Evolutionary conservation across 2,329 filamentous ascomycete species (phyloP).

Genomic region (Biscogniauxia marginata): DNA sequence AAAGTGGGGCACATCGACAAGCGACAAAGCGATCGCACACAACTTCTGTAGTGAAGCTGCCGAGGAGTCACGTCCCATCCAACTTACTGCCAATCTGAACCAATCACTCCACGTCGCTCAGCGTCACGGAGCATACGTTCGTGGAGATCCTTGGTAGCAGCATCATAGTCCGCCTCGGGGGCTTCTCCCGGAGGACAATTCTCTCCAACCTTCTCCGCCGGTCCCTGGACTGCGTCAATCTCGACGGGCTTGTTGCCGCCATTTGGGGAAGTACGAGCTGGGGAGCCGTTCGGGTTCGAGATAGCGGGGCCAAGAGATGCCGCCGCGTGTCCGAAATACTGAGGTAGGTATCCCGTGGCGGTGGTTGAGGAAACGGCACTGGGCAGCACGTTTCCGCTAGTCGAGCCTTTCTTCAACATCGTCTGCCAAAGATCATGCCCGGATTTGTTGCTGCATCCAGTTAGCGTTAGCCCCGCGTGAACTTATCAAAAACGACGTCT

Average conservation of each 20-base stretch:
- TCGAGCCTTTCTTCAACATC: conserved; percentile 51
- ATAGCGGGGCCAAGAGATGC: conserved; percentile 48
- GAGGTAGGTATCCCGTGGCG: conserved; percentile 53
- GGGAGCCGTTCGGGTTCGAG: conserved; percentile 37
- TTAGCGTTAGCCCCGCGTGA: conserved; percentile 4
- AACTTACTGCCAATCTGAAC: conserved; percentile 30
- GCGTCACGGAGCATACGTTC: conserved; percentile 33
- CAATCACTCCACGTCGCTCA: conserved; percentile 31
- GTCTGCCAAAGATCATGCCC: conserved; percentile 48
- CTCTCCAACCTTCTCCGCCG: conserved; percentile 41
- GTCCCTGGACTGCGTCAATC: conserved; percentile 17
- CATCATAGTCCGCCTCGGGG: conserved; percentile 31
- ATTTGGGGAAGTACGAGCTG: conserved; percentile 28
- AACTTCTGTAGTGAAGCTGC: not conserved
- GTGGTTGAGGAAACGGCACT: conserved; percentile 53
- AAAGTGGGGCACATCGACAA: conserved; percentile 5
- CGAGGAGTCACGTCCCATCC: not conserved
- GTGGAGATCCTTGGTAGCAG: conserved; percentile 28
- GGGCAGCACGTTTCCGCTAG: conserved; percentile 45
- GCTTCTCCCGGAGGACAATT: conserved; percentile 42
- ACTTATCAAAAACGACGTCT: not conserved
- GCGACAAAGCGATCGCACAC: conserved; percentile 1
- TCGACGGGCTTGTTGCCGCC: conserved; percentile 26
- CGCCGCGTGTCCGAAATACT: conserved; percentile 52
- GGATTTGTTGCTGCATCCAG: conserved; percentile 38